These are phyloP conservation scores for Trametes villosa DNA, from an alignment of 768 basidiomycete species.

Conservation along the genomic window DNA sequence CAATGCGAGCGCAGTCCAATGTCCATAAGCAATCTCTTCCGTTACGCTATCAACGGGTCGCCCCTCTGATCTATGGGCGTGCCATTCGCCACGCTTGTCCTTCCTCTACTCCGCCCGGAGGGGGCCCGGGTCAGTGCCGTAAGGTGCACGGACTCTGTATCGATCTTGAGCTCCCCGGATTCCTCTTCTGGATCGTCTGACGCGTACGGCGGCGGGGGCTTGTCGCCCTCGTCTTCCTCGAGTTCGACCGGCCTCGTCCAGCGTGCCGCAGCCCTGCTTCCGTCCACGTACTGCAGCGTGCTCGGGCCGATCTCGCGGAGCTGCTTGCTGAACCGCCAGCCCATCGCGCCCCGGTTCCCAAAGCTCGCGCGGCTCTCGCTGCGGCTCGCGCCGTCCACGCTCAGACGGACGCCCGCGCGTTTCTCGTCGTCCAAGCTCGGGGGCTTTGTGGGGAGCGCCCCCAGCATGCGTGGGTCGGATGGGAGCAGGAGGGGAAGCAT, in stretches of 20 bases:
- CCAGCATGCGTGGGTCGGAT: conserved; percentile 75
- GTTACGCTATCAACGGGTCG: conserved; percentile 5
- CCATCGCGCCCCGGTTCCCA: conserved; percentile 45
- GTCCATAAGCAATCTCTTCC: conserved; percentile 14
- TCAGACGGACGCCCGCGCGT: conserved; percentile 28
- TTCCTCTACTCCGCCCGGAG: conserved; percentile 58
- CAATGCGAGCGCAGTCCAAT: conserved; percentile 14
- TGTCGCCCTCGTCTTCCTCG: conserved; percentile 50
- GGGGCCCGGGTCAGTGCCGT: conserved; percentile 73
- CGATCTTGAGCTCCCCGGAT: conserved; percentile 37
- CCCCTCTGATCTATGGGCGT: conserved; percentile 25
- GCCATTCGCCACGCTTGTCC: conserved; percentile 39
- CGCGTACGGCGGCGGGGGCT: conserved; percentile 33
- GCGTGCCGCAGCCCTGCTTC: conserved; percentile 59
- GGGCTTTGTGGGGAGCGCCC: conserved; percentile 62
- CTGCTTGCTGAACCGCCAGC: conserved; percentile 64
- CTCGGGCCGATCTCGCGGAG: conserved; percentile 64
- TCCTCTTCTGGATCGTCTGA: conserved; percentile 35
- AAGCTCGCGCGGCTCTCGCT: conserved; percentile 46
- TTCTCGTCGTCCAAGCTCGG: conserved; percentile 41
- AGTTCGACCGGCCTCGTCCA: conserved; percentile 54
- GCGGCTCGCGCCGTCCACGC: conserved; percentile 37
- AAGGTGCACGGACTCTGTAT: conserved; percentile 41
- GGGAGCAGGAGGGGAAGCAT: conserved; percentile 92
- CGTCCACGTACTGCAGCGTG: conserved; percentile 73